Base-by-base conservation (phyloP, 208 protist species). In the Trypanosomatidae sp. region DNA sequence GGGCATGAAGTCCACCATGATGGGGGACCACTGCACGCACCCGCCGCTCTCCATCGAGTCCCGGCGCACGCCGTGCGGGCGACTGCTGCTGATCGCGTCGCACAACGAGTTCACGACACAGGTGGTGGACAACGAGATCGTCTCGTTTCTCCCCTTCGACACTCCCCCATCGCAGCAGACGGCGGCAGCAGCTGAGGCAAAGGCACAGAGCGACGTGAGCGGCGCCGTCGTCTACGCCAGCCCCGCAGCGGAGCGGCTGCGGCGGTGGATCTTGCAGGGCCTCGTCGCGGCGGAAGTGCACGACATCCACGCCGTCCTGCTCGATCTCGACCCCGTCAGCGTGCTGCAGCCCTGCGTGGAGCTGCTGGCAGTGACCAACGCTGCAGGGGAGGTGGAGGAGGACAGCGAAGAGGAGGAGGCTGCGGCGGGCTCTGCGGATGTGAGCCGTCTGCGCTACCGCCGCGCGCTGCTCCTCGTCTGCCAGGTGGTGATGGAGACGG, bases 401-500 rank as follows among this genome's bases (percentile, higher is more conserved):
- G n/a, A n/a, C n/a, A n/a, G 73, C 77, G 15, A 43, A 53, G 17
- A 44, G 62, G 49, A 65, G 9, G 46, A 67, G 36, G 47, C 19
- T 15, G n/a, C n/a, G n/a, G n/a, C n/a, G n/a, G n/a, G n/a, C n/a
- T n/a, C n/a, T n/a, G n/a, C n/a, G n/a, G n/a, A n/a, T n/a, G n/a
- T 17, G 28, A 30, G 19, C 22, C n/a, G 30, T 41, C 0, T 47
- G 69, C 86, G 87, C 56, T 79, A 81, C 30, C 41, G 67, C 9
- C 87, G 89, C 33, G 80, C 82, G 49, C 44, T 89, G 15, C 91
- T 95, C 69, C 88, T 94, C 62, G 81, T 97, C 36, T 95, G 92
- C 53, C 92, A 93, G 69, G 85, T 97, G 39, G 82, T 89, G 39
- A 78, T 97, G 62, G 90, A 95, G 68, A 97, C 92, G 15, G 85